phyloP scores from a whole-genome alignment of 1,139 yeast genomes.

The Lizanozyma gosingica region DNA sequence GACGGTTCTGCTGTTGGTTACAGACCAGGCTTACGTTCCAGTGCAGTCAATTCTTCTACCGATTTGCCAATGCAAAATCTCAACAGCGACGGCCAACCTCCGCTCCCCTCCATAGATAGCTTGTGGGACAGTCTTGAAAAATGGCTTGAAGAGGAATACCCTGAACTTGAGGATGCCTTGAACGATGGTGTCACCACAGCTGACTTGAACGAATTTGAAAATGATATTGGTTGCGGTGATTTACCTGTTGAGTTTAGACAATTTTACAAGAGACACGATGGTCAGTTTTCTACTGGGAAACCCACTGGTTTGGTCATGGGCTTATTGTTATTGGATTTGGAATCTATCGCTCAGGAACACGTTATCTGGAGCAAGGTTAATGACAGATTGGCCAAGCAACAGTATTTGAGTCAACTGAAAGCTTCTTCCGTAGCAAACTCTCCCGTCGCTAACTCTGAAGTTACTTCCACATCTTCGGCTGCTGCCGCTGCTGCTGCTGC shows the following conservation, averaged over 20 bases:
- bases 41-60: slow-evolving; percentile 18
- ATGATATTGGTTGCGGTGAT: slow-evolving; percentile 53
- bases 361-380: slow-evolving; percentile 73
- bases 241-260: slow-evolving; percentile 73
- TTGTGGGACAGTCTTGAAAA: slow-evolving; percentile 68
- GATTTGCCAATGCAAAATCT: slow-evolving; percentile 35
- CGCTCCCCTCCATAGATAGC: slow-evolving; percentile 61
- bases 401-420: slow-evolving; percentile 34
- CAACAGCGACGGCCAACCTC: slow-evolving; percentile 46
- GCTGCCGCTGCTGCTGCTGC: slow-evolving; percentile 5
- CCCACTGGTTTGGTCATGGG: slow-evolving; percentile 74
- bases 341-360: slow-evolving; percentile 62
- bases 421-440: slow-evolving; percentile 1
- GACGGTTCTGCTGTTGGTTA: slow-evolving; percentile 17
- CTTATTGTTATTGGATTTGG: slow-evolving; percentile 60
- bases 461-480: slow-evolving; percentile 3
- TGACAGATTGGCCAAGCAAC: slow-evolving; percentile 55
- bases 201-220: slow-evolving; percentile 70
- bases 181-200: slow-evolving; percentile 65
- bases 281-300: slow-evolving; percentile 69
- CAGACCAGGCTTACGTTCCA: slow-evolving; percentile 32
- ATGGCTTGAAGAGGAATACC: slow-evolving; percentile 72
- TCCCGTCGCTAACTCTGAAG: slow-evolving; percentile 2
- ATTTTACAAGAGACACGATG: slow-evolving; percentile 68
- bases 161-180: slow-evolving; percentile 68